Base-by-base conservation (phyloP, 495 filamentous ascomycete genomes). In the Daldinia grandis region DNA sequence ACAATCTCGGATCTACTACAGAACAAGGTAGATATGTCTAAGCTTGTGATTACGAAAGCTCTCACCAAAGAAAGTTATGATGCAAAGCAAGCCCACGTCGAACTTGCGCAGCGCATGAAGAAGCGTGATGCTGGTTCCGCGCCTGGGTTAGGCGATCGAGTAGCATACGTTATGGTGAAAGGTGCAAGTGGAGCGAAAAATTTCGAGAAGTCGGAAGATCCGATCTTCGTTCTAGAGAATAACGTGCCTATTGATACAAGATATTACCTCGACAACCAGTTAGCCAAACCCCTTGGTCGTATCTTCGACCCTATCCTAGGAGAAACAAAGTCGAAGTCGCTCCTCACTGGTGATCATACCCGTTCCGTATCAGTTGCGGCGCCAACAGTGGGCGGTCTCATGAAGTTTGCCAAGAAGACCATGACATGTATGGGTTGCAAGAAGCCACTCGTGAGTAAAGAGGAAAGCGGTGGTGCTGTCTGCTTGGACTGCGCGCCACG, bases 391-490 rank as follows among this genome's bases (percentile, higher is more conserved):
- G 95, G 96, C 53, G 95, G 95, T 0, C 84, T 99, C 21, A 99
- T 98, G 96, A 97, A 96, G 79, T 99, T 98, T 74, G 87, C 95
- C 31, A 97, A 97, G 80, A 97, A 93, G 78, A 98, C 96, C 1
- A 89, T 93, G 81, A 99, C 96, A 1, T 99, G 95, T 78, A 95
- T 98, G 90, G 95, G 94, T 6, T 99, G 95, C 87, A 99, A 98
- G 83, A 97, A 97, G 78, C 96, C 95, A 2, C 86, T 99, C 5
- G 86, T 86, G 4, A 87, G 87, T 58, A 91, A 93, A 66, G 88
- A 90, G 14, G 93, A 97, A 79, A 87, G 84, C 75, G 89, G 87
- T 1, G 95, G 94, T 7, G 95, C 96, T 0, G 94, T 98, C 27
- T 98, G 95, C 76, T 85, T 87, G 28, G 86, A 96, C 73, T 97